Conservation (phyloP, 176 grass and related monocot species). For the Eremochloa ophiuroides region DNA sequence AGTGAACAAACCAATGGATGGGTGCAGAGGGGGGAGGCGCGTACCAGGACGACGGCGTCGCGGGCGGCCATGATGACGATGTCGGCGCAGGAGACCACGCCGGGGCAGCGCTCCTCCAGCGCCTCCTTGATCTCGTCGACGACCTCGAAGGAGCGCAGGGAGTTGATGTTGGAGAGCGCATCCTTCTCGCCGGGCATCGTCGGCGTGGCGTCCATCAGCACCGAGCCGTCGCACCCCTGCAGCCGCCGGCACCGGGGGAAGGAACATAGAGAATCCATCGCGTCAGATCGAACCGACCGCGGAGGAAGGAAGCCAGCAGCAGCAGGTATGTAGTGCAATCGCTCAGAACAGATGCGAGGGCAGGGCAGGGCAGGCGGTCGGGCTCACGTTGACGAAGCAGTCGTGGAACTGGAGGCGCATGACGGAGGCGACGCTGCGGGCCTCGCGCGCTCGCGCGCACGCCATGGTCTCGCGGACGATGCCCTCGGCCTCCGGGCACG, state of each 20-base stretch:
- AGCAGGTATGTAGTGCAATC: no score
- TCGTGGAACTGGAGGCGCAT: constrained; percentile 99
- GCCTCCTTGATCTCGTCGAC: constrained; percentile 72
- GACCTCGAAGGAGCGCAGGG: constrained; percentile 86
- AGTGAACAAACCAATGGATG: neutral
- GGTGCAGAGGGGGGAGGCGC: neutral
- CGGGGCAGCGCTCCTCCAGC: constrained; percentile 63
- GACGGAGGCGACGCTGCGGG: constrained; percentile 84
- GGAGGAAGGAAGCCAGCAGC: no score
- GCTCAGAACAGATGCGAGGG: neutral
- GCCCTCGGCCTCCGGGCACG: constrained; percentile 72
- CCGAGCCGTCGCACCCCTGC: constrained; percentile 88
- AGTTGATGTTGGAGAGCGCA: constrained; percentile 82
- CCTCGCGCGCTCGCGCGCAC: constrained; percentile 50
- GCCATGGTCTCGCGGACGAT: constrained; percentile 56
- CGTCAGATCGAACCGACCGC: neutral
- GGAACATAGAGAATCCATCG: neutral
- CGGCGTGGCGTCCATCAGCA: constrained; percentile 79
- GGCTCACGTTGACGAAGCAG: constrained; percentile 96
- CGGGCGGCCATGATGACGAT: constrained; percentile 60
- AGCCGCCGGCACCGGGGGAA: neutral
- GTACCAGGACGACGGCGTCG: constrained; percentile 78
- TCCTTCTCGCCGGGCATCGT: constrained; percentile 77
- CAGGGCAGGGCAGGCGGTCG: neutral
- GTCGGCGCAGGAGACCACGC: constrained; percentile 83